phyloP scores from a whole-genome alignment of 257 asterid genomes.

The Solanum rostratum region DNA sequence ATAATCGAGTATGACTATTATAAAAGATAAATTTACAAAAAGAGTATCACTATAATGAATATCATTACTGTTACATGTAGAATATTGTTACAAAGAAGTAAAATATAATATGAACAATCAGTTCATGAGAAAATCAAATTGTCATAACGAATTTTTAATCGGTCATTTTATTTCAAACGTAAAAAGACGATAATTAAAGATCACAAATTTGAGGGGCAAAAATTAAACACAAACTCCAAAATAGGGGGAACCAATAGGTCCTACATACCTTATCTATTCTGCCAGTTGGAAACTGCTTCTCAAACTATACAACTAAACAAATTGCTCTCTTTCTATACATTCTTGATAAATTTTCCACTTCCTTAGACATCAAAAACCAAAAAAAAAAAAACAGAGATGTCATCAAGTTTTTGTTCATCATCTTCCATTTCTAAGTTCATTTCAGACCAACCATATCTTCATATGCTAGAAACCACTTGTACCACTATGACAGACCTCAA shows the following conservation, averaged over 20 bases:
- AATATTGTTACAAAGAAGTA: too few relatives aligned
- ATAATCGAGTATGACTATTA: too few relatives aligned
- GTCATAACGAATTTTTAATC: too few relatives aligned
- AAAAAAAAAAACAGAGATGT: constrained; percentile 21
- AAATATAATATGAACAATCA: too few relatives aligned
- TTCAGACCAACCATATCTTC: constrained; percentile 51
- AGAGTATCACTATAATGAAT: too few relatives aligned
- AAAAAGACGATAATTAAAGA: too few relatives aligned
- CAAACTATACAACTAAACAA: neutral
- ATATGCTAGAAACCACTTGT: constrained; percentile 49
- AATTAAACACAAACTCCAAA: too few relatives aligned
- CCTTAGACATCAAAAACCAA: neutral
- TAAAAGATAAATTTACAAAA: too few relatives aligned
- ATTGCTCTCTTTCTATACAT: neutral
- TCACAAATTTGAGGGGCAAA: too few relatives aligned
- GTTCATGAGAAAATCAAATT: too few relatives aligned
- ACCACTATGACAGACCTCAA: constrained; percentile 42
- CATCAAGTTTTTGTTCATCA: constrained; percentile 61
- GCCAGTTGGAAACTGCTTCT: neutral
- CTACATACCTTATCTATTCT: neutral
- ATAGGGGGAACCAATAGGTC: neutral
- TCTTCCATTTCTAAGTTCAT: constrained; percentile 63
- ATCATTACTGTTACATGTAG: too few relatives aligned
- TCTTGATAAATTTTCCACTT: neutral
- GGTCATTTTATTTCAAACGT: too few relatives aligned